Conservation (phyloP, 495 filamentous ascomycete species). For the Neurospora sp. region DNA sequence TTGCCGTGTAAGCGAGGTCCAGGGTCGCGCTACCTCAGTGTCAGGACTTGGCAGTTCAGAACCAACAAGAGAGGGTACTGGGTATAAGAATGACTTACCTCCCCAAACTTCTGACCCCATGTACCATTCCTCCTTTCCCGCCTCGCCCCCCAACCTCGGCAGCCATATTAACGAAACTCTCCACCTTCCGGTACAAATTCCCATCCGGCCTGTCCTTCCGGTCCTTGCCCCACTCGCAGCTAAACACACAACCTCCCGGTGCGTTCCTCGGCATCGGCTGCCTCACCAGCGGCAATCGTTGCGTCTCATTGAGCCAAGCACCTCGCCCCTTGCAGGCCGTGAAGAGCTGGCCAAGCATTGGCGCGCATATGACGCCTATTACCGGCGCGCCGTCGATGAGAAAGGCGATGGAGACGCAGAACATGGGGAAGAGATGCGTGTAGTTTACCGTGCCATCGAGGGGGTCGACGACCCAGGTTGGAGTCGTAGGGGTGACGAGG, state of each 20-base stretch:
- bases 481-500: constrained; percentile 39
- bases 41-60: constrained; percentile 1
- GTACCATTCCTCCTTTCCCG: constrained; percentile 70
- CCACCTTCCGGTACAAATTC: constrained; percentile 55
- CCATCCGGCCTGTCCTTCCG: constrained; percentile 49
- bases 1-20: constrained; percentile 64
- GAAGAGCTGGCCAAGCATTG: constrained; percentile 54
- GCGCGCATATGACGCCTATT: constrained; percentile 58
- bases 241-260: constrained; percentile 55
- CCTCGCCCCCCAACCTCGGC: constrained; percentile 45
- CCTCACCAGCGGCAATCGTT: constrained; percentile 45
- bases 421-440: constrained; percentile 63
- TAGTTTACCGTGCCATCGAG: constrained; percentile 66
- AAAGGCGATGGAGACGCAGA: constrained; percentile 59
- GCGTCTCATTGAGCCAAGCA: constrained; percentile 55
- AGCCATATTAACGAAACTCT: constrained; percentile 63
- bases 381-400: constrained; percentile 43
- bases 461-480: constrained; percentile 63
- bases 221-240: constrained; percentile 67
- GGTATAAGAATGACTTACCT: constrained; percentile 11
- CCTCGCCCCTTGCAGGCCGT: constrained; percentile 49
- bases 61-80: background rate
- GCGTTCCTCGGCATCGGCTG: constrained; percentile 51
- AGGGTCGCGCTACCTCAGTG: constrained; percentile 47
- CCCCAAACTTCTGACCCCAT: constrained; percentile 60